Evolutionary conservation across 2,329 filamentous ascomycete genomes (phyloP).

Genomic region (Xenosphaeropsis pyriputrescens): DNA sequence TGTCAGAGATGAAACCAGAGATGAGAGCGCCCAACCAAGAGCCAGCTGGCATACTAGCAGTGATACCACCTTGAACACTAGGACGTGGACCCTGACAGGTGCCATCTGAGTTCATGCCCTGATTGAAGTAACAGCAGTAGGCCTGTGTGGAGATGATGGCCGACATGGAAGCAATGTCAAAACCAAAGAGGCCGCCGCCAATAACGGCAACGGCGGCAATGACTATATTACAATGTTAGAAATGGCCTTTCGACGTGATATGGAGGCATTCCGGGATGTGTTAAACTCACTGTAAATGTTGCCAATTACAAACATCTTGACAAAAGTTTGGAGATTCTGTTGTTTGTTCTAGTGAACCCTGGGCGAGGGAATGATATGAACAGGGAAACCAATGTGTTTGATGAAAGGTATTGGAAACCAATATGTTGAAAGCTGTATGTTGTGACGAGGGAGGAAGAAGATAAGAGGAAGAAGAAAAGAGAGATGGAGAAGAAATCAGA

Average conservation of each 20-base stretch:
- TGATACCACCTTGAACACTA: slow-evolving; percentile 45
- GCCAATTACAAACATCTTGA: background rate
- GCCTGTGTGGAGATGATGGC: slow-evolving; percentile 36
- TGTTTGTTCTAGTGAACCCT: no score
- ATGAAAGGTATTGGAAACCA: no score
- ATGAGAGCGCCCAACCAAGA: slow-evolving; percentile 50
- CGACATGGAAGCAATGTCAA: slow-evolving; percentile 43
- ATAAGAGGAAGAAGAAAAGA: no score
- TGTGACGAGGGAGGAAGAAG: no score
- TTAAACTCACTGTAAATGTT: background rate
- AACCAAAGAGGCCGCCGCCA: slow-evolving; percentile 20
- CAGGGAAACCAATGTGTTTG: no score
- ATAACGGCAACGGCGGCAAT: slow-evolving; percentile 1
- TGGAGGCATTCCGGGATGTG: no score
- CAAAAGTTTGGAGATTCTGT: background rate
- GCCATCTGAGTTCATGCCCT: slow-evolving; percentile 21
- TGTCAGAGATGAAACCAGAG: slow-evolving; percentile 44
- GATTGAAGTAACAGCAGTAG: slow-evolving; percentile 36
- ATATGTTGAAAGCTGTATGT: no score
- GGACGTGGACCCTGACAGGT: slow-evolving; percentile 35
- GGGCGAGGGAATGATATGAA: no score
- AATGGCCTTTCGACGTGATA: no score
- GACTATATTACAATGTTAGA: background rate
- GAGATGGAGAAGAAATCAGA: background rate
- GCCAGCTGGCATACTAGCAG: slow-evolving; percentile 55